Percentiles rank a stretch among this genome's conserved stretches.
phyloP scores from a whole-genome alignment of 768 basidiomycete species.

The Lentinula raphanica region DNA sequence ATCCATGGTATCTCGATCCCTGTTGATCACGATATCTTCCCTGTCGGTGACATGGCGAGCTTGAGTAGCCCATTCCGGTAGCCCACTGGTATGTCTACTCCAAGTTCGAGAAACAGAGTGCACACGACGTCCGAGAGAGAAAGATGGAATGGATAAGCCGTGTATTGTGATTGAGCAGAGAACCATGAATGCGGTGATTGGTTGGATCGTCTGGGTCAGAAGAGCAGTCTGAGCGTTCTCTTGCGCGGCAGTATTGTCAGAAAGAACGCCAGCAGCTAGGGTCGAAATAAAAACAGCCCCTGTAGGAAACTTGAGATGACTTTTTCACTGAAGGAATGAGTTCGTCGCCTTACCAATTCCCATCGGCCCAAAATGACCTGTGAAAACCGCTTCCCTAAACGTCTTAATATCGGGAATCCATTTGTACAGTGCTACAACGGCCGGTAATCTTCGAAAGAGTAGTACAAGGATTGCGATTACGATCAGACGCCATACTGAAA shows the following conservation, averaged over 20 bases:
- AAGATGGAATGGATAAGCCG: conserved; percentile 90
- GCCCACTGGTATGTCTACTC: conserved; percentile 45
- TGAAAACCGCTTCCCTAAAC: conserved; percentile 88
- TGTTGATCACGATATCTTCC: conserved; percentile 63
- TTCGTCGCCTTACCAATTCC: conserved; percentile 50
- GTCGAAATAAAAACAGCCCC: conserved; percentile 94
- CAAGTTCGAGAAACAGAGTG: conserved; percentile 74
- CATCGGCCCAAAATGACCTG: conserved; percentile 92
- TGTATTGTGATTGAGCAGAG: conserved; percentile 84
- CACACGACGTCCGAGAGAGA: conserved; percentile 89
- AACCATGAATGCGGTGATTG: conserved; percentile 93
- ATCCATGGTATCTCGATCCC: conserved; percentile 51
- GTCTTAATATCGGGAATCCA: conserved; percentile 98
- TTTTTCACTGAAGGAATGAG: neutral
- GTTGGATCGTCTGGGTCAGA: conserved; percentile 76
- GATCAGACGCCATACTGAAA: conserved; percentile 81
- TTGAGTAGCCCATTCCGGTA: conserved; percentile 60
- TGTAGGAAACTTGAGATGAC: conserved; percentile 18
- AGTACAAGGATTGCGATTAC: conserved; percentile 82
- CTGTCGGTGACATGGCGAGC: conserved; percentile 50
- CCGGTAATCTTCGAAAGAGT: conserved; percentile 74
- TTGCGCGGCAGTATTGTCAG: conserved; percentile 19
- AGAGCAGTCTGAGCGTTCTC: conserved; percentile 55
- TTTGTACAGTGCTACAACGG: conserved; percentile 78
- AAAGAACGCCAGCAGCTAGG: conserved; percentile 61